Percentiles rank a stretch among this genome's conserved stretches.
These are phyloP conservation scores for Porpolomopsis calyptriformis DNA, from an alignment of 768 basidiomycete genomes.

Conservation along the genomic window DNA sequence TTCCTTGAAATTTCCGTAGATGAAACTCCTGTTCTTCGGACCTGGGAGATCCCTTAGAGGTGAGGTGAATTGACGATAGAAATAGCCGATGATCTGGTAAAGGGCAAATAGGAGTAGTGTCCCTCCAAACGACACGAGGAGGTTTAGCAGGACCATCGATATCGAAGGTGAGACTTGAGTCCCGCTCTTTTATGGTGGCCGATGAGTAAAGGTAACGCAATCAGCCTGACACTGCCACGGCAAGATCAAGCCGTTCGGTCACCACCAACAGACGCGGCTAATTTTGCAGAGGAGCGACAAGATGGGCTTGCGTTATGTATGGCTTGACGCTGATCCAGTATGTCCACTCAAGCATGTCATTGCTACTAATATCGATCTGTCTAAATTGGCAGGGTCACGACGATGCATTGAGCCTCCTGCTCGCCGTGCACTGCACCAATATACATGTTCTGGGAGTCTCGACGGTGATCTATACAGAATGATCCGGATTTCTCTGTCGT, in stretches of 20 bases:
- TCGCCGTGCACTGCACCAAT: conserved; percentile 57
- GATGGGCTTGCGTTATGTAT: conserved; percentile 21
- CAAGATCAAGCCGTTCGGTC: not conserved
- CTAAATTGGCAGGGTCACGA: conserved; percentile 63
- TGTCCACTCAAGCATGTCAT: conserved; percentile 11
- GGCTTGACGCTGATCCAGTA: conserved; percentile 63
- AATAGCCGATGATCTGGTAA: conserved; percentile 20
- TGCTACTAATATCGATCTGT: conserved; percentile 3
- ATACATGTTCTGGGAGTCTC: conserved; percentile 74
- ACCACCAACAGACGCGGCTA: not conserved
- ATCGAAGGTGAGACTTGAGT: too few relatives aligned
- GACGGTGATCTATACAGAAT: conserved; percentile 36
- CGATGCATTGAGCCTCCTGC: conserved; percentile 74
- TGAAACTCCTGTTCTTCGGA: conserved; percentile 31
- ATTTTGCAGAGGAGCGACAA: too few relatives aligned
- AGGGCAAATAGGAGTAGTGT: conserved; percentile 19
- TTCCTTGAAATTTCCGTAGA: conserved; percentile 40
- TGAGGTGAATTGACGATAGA: conserved; percentile 27
- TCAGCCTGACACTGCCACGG: too few relatives aligned
- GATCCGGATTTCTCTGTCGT: not conserved
- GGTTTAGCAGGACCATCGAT: conserved; percentile 5
- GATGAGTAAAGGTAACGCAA: too few relatives aligned
- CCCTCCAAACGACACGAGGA: conserved; percentile 2
- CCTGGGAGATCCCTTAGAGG: conserved; percentile 41
- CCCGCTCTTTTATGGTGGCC: too few relatives aligned